Evolutionary conservation across 495 filamentous ascomycete species (phyloP).

Genomic region (Parathielavia appendiculata): DNA sequence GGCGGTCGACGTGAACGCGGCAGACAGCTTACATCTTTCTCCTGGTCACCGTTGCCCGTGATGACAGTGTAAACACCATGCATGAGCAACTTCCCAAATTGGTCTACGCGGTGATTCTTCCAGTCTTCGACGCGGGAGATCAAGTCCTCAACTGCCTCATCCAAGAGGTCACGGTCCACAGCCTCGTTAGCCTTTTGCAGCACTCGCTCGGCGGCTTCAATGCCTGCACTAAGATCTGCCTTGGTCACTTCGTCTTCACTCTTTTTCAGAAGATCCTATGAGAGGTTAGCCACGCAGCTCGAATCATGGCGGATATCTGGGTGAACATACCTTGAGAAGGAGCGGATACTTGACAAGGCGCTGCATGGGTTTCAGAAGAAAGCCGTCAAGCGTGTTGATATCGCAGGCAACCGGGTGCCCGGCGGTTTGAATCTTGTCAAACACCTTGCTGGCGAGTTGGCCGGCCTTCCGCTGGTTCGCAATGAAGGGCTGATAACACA

Average conservation of each 20-base stretch:
- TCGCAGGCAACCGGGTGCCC: conserved; percentile 54
- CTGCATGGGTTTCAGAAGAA: conserved; percentile 95
- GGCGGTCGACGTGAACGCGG: not conserved
- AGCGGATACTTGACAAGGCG: conserved; percentile 90
- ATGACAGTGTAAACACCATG: conserved; percentile 92
- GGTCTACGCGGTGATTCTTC: conserved; percentile 86
- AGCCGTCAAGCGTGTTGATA: conserved; percentile 70
- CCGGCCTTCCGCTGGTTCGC: conserved; percentile 79
- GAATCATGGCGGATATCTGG: not conserved
- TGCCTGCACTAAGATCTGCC: conserved; percentile 63
- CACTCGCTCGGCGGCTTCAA: conserved; percentile 68
- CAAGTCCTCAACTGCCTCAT: conserved; percentile 74
- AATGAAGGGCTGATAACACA: conserved; percentile 88
- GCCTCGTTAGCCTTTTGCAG: conserved; percentile 82
- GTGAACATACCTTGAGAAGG: conserved; percentile 67
- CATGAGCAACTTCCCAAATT: conserved; percentile 82
- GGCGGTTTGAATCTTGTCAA: conserved; percentile 53
- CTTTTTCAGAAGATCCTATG: conserved; percentile 82
- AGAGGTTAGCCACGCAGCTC: conserved; percentile 10
- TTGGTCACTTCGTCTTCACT: conserved; percentile 63
- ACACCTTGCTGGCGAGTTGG: conserved; percentile 54
- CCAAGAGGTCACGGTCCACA: conserved; percentile 76
- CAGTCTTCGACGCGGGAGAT: conserved; percentile 88
- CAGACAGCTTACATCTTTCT: conserved; percentile 68
- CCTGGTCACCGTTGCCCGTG: conserved; percentile 72